Percentiles rank a stretch among this genome's conserved stretches.
Evolutionary conservation across 305 asterid genomes (phyloP).

Genomic region (Fraxinus latifolia): DNA sequence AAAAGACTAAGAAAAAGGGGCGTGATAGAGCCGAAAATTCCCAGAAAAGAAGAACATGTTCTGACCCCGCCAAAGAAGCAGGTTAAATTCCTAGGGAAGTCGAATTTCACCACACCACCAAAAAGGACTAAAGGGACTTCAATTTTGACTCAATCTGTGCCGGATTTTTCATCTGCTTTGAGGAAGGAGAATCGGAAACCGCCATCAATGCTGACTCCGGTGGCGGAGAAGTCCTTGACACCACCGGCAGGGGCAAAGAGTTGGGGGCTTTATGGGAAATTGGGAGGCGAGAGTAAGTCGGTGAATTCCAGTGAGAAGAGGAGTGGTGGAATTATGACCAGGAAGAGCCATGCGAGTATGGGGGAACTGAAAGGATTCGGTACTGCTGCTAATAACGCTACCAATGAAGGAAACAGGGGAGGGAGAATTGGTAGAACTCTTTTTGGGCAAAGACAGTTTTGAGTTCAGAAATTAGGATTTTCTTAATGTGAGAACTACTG

Average conservation of each 20-base stretch:
- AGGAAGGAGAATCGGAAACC: slow-evolving; percentile 92
- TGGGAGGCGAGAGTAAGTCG: slow-evolving; percentile 67
- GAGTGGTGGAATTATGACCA: slow-evolving; percentile 58
- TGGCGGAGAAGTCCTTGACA: slow-evolving; percentile 47
- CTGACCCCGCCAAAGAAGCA: slow-evolving; percentile 55
- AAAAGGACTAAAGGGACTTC: slow-evolving; percentile 46
- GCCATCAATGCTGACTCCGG: slow-evolving; percentile 35
- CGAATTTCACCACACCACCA: slow-evolving; percentile 50
- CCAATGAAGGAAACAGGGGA: slow-evolving; percentile 50
- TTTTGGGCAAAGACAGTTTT: slow-evolving; percentile 51
- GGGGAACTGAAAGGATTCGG: slow-evolving; percentile 61
- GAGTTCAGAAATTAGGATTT: slow-evolving; percentile 17
- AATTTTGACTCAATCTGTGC: slow-evolving; percentile 72
- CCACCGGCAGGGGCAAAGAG: slow-evolving; percentile 54
- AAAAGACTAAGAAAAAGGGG: slow-evolving; percentile 31
- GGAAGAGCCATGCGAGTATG: slow-evolving; percentile 75
- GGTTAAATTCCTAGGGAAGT: slow-evolving; percentile 53
- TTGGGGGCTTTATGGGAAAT: slow-evolving; percentile 44
- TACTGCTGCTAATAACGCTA: slow-evolving; percentile 51
- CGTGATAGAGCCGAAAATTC: slow-evolving; percentile 15
- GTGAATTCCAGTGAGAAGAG: slow-evolving; percentile 72
- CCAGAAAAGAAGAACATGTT: slow-evolving; percentile 7
- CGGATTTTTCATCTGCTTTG: slow-evolving; percentile 69
- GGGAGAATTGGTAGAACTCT: slow-evolving; percentile 40
- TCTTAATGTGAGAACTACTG: background rate